Evolutionary conservation across 2,329 filamentous ascomycete genomes (phyloP), one percentile per base, ranked within the genome.

Genomic region (Aspergillus phoenicis): DNA sequence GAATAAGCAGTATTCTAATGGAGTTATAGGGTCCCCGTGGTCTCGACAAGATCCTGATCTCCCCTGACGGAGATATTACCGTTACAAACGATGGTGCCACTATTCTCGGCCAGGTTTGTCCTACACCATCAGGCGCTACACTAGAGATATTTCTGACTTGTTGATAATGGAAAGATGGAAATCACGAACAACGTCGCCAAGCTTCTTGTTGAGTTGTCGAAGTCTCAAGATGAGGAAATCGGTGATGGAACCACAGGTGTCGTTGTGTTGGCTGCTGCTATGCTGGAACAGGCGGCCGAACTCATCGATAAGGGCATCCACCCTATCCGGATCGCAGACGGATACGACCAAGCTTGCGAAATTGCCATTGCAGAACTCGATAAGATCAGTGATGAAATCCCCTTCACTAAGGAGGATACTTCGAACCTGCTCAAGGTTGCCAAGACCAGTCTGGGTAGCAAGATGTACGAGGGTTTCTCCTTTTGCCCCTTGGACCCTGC

Each of bases 261-360:
- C 13, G 95, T 99, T 55, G 96, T 99, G 52, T 83, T 99, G 68
- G 95, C 95, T 13, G 95, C 94, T 66, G 93, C 95, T 64, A 87
- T 99, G 66, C 84, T 99, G 63, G 96, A 99, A 80, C 94, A 98
- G 81, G 95, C 95, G 17, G 92, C 94, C 65, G 95, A 97, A 76
- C 87, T 99, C 70, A 98, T 99, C 77, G 96, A 99, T 85, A 99
- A 99, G 86, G 96, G 95, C 75, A 99, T 99, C 72, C 95, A 99
- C 81, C 95, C 95, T 64, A 99, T 99, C 77, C 86, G 96, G 70
- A 98, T 99, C 80, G 96, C 96, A 67, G 95, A 99, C 79, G 95
- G 95, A 57, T 99, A 97, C 81, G 95, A 99, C 77, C 89, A 96
- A 73, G 95, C 95, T 60, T 99, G 96, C 76, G 96, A 99, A 77